Base-by-base conservation (phyloP, 495 filamentous ascomycete species). In the Extremus antarcticus region DNA sequence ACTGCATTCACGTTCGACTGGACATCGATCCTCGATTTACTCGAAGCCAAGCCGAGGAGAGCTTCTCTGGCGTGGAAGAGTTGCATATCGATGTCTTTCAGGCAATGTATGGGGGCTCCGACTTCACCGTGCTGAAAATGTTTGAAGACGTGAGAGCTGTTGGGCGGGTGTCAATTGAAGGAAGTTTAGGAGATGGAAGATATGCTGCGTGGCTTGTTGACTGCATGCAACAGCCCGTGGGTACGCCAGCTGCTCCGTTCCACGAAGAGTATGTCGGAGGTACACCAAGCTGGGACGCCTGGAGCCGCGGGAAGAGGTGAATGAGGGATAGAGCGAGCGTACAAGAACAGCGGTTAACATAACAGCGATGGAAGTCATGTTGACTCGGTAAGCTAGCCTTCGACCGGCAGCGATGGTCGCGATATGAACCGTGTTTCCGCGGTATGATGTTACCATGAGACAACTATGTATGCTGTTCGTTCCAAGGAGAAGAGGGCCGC, bases 121-220 rank as follows among this genome's bases (percentile, higher is more conserved):
- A 71, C 25, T 67, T 67, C 46, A 65, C 60, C 16, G 68, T 65
- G 16, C 65, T 80, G 54, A 63, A 62, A 32, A 60, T 70, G 51
- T 79, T 81, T 57, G 74, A 75, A 60, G 72, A 67, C 8, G 72
- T 82, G 1, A 62, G 78, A 25, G 78, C 75, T 0, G 75, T 80
- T 10, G 53, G 71, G 41, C 61, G 52, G 25, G 73, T 70, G 11
- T 58, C 57, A 16, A 64, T 81, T 15, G 43, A 58, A 15, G 76
- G 77, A 8, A 72, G 69, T 54, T 60, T 73, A 4, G 63, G 62
- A n/a, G 55, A 59, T 55, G 60, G 64, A 3, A 60, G 68, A 43
- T 77, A 79, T 56, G 66, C 70, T 7, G 39, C 52, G 0, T 78
- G 76, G 75, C 60, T 80, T 47, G 67, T 69, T 56, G 22, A 48